Conservation (phyloP, 2,329 filamentous ascomycete genomes). For the Apiospora aurea region DNA sequence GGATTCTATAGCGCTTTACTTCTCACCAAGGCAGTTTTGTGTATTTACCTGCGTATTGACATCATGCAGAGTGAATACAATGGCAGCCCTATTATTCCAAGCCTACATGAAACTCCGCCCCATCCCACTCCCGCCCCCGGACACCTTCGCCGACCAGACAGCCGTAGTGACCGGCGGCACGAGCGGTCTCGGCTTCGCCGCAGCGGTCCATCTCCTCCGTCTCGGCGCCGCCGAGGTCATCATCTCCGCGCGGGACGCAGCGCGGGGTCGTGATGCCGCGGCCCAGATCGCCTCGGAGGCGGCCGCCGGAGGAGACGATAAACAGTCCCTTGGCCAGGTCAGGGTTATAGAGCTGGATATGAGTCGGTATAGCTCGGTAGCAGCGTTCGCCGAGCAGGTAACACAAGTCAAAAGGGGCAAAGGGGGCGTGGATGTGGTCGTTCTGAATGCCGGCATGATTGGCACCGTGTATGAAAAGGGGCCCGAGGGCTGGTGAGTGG, state of each 20-base stretch:
- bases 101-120: slow-evolving; percentile 36
- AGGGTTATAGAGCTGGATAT: slow-evolving; percentile 32
- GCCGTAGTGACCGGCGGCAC: slow-evolving; percentile 52
- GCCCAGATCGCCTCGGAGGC: slow-evolving; percentile 32
- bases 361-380: slow-evolving; percentile 36
- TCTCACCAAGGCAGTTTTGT: neutral
- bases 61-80: neutral
- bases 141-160: slow-evolving; percentile 35
- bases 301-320: neutral
- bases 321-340: neutral
- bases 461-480: slow-evolving; percentile 31
- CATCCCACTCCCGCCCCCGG: neutral
- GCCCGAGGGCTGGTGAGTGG: slow-evolving; percentile 36
- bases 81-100: slow-evolving; percentile 30
- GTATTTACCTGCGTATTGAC: neutral
- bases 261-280: slow-evolving; percentile 45
- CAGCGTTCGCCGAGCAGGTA: slow-evolving; percentile 34
- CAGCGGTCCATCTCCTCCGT: slow-evolving; percentile 48
- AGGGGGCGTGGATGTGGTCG: slow-evolving; percentile 37
- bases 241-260: slow-evolving; percentile 47
- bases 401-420: slow-evolving; percentile 32
- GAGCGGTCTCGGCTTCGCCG: slow-evolving; percentile 49
- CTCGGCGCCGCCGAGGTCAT: slow-evolving; percentile 49
- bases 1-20: neutral
- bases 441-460: slow-evolving; percentile 38